Evolutionary conservation across 352 stramenopile species (phyloP).

Genomic region (Phytophthora cryptogea): DNA sequence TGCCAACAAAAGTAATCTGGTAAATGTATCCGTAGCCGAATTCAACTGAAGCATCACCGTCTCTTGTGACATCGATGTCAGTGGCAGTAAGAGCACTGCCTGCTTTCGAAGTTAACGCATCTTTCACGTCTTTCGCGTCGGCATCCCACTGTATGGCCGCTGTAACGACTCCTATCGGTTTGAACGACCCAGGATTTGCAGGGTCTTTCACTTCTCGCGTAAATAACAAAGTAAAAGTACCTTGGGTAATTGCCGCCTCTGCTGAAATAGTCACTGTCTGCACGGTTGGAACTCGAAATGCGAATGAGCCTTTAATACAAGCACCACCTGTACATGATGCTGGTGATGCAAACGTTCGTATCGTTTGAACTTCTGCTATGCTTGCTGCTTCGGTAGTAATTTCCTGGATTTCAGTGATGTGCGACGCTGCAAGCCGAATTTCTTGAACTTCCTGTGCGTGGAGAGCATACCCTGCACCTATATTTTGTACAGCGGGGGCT

Average conservation of each 20-base stretch:
- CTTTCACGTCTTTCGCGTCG: conserved; percentile 34
- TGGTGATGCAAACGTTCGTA: conserved; percentile 53
- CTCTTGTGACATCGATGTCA: conserved; percentile 77
- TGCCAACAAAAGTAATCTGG: conserved; percentile 80
- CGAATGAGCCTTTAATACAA: conserved; percentile 60
- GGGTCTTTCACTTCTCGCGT: conserved; percentile 30
- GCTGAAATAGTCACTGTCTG: conserved; percentile 73
- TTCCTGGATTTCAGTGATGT: conserved; percentile 74
- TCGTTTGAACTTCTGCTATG: conserved; percentile 76
- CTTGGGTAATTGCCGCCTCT: conserved; percentile 43
- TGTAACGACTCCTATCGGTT: conserved; percentile 20
- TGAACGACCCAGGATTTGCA: conserved; percentile 32
- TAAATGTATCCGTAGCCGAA: conserved; percentile 74
- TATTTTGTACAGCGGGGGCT: conserved; percentile 49
- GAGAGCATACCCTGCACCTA: conserved; percentile 60
- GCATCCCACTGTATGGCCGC: conserved; percentile 53
- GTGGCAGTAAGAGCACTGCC: conserved; percentile 37
- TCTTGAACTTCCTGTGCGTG: conserved; percentile 69
- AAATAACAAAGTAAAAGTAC: conserved; percentile 59
- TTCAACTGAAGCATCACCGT: conserved; percentile 58
- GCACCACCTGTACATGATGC: conserved; percentile 47
- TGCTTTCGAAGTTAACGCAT: conserved; percentile 27
- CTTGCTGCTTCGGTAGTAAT: conserved; percentile 64
- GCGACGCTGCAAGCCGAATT: conserved; percentile 63
- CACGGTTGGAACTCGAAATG: conserved; percentile 72